These are phyloP conservation scores for Tetrapisispora iriomotensis DNA, from an alignment of 805 yeast species.

Conservation along the genomic window DNA sequence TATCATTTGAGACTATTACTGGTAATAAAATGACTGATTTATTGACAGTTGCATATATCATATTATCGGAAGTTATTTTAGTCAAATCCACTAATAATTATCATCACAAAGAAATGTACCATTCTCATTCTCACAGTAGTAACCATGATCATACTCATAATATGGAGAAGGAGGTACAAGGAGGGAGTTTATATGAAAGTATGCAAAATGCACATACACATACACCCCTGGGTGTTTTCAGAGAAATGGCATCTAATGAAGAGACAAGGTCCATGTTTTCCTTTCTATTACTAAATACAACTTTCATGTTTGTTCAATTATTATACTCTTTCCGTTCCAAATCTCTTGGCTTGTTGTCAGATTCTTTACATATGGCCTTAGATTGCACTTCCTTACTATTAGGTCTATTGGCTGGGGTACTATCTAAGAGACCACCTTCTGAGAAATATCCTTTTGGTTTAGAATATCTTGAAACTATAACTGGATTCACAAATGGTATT, in stretches of 20 bases:
- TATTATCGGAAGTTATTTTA: slow-evolving; percentile 9
- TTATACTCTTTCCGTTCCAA: slow-evolving; percentile 87
- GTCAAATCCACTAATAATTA: slow-evolving; percentile 7
- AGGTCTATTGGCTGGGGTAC: slow-evolving; percentile 77
- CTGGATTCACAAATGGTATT: slow-evolving; percentile 94
- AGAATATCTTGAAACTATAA: slow-evolving; percentile 75
- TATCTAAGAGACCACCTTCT: slow-evolving; percentile 49
- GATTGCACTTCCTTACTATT: slow-evolving; percentile 87
- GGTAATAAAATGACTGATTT: slow-evolving; percentile 8
- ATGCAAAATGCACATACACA: slow-evolving; percentile 1
- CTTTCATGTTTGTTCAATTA: slow-evolving; percentile 91
- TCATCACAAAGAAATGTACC: slow-evolving; percentile 5
- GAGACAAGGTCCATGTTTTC: slow-evolving; percentile 87
- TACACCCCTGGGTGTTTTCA: slow-evolving; percentile 11
- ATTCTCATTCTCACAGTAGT: slow-evolving; percentile 7
- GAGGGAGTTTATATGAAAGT: background rate
- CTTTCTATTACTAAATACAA: slow-evolving; percentile 72
- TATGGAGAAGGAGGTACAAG: background rate
- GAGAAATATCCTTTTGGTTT: slow-evolving; percentile 82
- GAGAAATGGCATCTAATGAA: slow-evolving; percentile 36
- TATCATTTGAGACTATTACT: slow-evolving; percentile 25
- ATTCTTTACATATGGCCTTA: slow-evolving; percentile 90
- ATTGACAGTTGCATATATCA: slow-evolving; percentile 12
- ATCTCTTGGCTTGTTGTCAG: slow-evolving; percentile 84
- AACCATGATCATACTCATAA: background rate